A percentile compares a stretch with the other conserved stretches of the same genome.
Evolutionary conservation across 2,329 filamentous ascomycete genomes (phyloP).

Genomic region (Lasiodiplodia sp.): DNA sequence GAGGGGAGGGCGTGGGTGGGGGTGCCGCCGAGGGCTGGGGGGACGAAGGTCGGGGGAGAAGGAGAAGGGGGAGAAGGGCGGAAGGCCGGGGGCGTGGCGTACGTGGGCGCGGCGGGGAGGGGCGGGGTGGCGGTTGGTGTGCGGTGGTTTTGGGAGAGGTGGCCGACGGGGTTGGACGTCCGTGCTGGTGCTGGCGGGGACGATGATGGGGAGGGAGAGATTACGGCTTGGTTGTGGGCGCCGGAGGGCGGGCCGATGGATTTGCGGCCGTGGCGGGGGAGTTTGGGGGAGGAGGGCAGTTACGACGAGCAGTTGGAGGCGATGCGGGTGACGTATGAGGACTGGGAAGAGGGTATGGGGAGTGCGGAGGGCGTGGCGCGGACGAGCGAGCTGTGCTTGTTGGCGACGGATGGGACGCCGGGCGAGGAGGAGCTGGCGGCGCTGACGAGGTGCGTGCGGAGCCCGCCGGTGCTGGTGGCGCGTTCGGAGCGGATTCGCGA

Average conservation of each 20-base stretch:
- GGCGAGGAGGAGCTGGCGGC: slow-evolving; percentile 54
- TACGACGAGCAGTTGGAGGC: slow-evolving; percentile 67
- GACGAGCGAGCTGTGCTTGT: slow-evolving; percentile 65
- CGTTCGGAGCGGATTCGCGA: slow-evolving; percentile 58
- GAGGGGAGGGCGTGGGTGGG: slow-evolving; percentile 65
- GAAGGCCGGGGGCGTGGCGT: slow-evolving; percentile 61
- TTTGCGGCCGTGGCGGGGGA: slow-evolving; percentile 65
- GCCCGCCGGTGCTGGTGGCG: slow-evolving; percentile 61
- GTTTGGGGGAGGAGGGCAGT: slow-evolving; percentile 59
- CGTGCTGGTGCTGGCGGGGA: slow-evolving; percentile 49
- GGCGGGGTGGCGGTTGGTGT: slow-evolving; percentile 68
- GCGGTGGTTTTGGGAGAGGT: slow-evolving; percentile 69
- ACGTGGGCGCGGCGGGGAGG: slow-evolving; percentile 63
- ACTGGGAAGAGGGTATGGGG: slow-evolving; percentile 63
- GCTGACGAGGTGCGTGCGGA: slow-evolving; percentile 56
- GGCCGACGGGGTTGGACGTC: slow-evolving; percentile 66
- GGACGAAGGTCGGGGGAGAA: too few species aligned
- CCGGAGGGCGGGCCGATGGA: slow-evolving; percentile 64
- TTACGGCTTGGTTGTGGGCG: slow-evolving; percentile 69
- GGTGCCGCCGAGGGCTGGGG: slow-evolving; percentile 59
- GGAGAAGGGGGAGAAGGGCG: too few species aligned
- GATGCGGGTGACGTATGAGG: slow-evolving; percentile 69
- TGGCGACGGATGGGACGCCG: slow-evolving; percentile 62
- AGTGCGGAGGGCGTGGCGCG: slow-evolving; percentile 65
- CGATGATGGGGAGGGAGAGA: slow-evolving; percentile 55